Evolutionary conservation across 1,284 basidiomycete species (phyloP), one percentile per base, ranked within the genome.

Genomic region (Puccinia triticina): DNA sequence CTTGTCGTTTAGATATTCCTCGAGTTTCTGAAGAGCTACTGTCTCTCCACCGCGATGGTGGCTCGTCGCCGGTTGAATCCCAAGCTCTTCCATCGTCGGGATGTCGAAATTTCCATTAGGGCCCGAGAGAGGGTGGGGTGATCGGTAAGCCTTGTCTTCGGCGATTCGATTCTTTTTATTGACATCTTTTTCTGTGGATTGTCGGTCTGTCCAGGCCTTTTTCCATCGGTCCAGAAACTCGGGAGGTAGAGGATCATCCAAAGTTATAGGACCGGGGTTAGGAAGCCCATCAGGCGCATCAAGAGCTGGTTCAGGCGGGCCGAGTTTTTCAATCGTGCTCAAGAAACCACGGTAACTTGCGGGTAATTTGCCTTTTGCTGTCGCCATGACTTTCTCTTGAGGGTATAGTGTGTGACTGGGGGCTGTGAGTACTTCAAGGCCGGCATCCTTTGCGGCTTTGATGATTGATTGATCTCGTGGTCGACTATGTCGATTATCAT

Each of bases 11-110:
- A 88, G 87, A 85, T 89, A 89, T 23, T 84, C 85, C 21, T 85
- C 85, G 46, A 89, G 87, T 32, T 88, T 85, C 66, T 85, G 83
- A 59, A 89, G 85, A 3, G 88, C 90, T 84, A 88, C 86, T 29
- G 85, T 86, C 83, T 90, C 89, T 8, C 90, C 90, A 55, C 89
- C 90, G 53, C 87, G 87, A 73, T 90, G 88, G 48, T 87, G 86
- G 55, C 88, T 88, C 26, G 89, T 88, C 1, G 88, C 85, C 69
- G 84, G 83, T 72, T 86, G 86, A 83, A 89, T 88, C 0, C 89
- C 89, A 67, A 90, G 85, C 77, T 89, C 88, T 37, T 86, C 84
- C 83, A 90, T 86, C 8, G 89, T 88, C 12, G 88, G 89, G 16
- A 90, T 89, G 57, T 88, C 86, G 85, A 90, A 89, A 69, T 87